phyloP scores from a whole-genome alignment of 2,329 filamentous ascomycete species.

The Neofusicoccum kwambonambiense region DNA sequence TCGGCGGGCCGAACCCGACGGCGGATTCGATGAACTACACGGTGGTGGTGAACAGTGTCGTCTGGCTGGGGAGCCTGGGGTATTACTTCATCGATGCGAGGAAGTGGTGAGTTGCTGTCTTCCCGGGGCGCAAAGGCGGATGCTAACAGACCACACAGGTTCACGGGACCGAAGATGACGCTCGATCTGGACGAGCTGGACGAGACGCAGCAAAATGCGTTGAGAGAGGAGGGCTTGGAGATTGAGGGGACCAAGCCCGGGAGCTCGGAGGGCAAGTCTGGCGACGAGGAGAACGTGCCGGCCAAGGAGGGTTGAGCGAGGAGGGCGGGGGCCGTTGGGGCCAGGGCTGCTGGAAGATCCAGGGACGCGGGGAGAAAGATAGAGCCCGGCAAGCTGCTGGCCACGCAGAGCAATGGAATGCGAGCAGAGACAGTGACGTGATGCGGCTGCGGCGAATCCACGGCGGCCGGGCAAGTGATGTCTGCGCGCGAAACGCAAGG shows the following conservation, averaged over 20 bases:
- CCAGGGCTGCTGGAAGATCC: too few species aligned
- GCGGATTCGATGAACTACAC: slow-evolving; percentile 61
- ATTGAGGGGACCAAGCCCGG: slow-evolving; percentile 20
- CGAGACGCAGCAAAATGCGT: slow-evolving; percentile 26
- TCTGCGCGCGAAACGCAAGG: too few species aligned
- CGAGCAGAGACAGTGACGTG: too few species aligned
- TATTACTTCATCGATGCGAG: slow-evolving; percentile 59
- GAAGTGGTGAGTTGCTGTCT: slow-evolving; percentile 46
- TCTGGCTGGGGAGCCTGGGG: slow-evolving; percentile 56
- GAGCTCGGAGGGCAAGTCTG: neutral
- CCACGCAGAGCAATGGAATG: too few species aligned
- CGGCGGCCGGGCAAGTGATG: too few species aligned
- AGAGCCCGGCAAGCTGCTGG: too few species aligned
- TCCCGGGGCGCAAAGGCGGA: too few species aligned
- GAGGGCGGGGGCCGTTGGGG: neutral
- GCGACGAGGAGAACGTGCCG: neutral
- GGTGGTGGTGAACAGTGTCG: slow-evolving; percentile 58
- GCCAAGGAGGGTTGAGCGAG: neutral
- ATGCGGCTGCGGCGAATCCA: too few species aligned
- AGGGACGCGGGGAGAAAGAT: too few species aligned
- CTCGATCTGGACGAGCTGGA: slow-evolving; percentile 37
- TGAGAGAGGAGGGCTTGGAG: slow-evolving; percentile 24
- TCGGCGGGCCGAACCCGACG: slow-evolving; percentile 53
- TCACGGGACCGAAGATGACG: slow-evolving; percentile 59
- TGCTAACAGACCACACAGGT: slow-evolving; percentile 28